Evolutionary conservation across 2,329 filamentous ascomycete species (phyloP).

Genomic region (Trichoderma semiorbis): DNA sequence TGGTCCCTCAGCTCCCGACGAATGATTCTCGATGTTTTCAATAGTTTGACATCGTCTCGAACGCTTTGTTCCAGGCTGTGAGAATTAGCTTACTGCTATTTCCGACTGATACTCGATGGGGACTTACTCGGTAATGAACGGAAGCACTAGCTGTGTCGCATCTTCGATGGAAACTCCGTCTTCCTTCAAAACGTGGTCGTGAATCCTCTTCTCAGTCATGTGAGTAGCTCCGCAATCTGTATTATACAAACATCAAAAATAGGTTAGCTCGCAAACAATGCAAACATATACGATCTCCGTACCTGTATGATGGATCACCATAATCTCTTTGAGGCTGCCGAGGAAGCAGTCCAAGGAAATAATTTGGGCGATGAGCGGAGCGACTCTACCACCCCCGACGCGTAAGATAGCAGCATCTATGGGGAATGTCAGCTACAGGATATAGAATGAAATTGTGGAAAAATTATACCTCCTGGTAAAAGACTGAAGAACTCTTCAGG

Average conservation of each 20-base stretch:
- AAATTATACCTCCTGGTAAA: neutral
- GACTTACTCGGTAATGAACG: neutral
- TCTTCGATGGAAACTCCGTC: neutral
- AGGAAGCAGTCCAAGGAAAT: neutral
- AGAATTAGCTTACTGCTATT: neutral
- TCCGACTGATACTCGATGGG: neutral
- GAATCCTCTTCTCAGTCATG: neutral
- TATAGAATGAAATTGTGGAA: neutral
- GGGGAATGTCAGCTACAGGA: neutral
- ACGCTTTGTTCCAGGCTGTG: neutral
- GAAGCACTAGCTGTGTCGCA: neutral
- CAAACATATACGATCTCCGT: neutral
- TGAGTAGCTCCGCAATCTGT: neutral
- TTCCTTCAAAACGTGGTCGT: neutral
- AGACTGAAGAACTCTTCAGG: neutral
- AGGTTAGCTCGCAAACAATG: neutral
- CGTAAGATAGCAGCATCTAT: neutral
- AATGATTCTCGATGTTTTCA: neutral
- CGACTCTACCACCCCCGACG: neutral
- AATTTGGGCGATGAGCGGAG: neutral
- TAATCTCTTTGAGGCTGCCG: neutral
- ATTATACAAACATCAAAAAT: neutral
- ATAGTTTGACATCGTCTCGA: neutral
- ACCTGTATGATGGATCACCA: neutral
- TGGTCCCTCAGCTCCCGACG: neutral